Conservation (phyloP, 129 eudicot species). For the Erigeron canadensis region DNA sequence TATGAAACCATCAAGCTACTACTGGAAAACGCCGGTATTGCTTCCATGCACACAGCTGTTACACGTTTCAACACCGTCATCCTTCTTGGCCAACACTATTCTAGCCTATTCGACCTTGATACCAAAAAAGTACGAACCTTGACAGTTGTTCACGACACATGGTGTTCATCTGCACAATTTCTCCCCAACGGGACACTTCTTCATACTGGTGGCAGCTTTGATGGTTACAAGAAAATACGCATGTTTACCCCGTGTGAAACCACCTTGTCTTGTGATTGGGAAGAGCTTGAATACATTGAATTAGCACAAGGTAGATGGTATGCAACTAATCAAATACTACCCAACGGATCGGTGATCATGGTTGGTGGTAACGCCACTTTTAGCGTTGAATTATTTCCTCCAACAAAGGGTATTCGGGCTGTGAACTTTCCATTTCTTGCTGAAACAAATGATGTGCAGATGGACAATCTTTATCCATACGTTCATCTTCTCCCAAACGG, state of each 20-base stretch:
- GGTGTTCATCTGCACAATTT: conserved; percentile 93
- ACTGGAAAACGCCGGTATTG: conserved; percentile 63
- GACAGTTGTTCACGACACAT: conserved; percentile 65
- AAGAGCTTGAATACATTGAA: conserved; percentile 49
- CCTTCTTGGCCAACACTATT: conserved; percentile 69
- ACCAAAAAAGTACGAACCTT: conserved; percentile 50
- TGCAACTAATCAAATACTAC: conserved; percentile 66
- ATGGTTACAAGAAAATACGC: conserved; percentile 53
- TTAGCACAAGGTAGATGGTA: conserved; percentile 76
- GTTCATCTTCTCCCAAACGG: conserved; percentile 75
- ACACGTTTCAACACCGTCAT: conserved; percentile 78
- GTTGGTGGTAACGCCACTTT: conserved; percentile 52
- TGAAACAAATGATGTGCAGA: conserved; percentile 48
- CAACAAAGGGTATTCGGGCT: conserved; percentile 32
- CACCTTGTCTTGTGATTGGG: conserved; percentile 57
- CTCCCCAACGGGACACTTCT: conserved; percentile 88
- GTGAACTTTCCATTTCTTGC: conserved; percentile 53
- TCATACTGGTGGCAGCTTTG: conserved; percentile 76
- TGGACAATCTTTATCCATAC: conserved; percentile 76
- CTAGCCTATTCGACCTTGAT: conserved; percentile 49
- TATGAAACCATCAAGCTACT: conserved; percentile 42
- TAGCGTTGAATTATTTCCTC: conserved; percentile 63
- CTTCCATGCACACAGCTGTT: conserved; percentile 92
- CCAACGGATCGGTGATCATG: conserved; percentile 61
- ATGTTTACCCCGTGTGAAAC: conserved; percentile 58